Conservation (phyloP, 352 stramenopile species). For the Globisporangium ultimum region DNA sequence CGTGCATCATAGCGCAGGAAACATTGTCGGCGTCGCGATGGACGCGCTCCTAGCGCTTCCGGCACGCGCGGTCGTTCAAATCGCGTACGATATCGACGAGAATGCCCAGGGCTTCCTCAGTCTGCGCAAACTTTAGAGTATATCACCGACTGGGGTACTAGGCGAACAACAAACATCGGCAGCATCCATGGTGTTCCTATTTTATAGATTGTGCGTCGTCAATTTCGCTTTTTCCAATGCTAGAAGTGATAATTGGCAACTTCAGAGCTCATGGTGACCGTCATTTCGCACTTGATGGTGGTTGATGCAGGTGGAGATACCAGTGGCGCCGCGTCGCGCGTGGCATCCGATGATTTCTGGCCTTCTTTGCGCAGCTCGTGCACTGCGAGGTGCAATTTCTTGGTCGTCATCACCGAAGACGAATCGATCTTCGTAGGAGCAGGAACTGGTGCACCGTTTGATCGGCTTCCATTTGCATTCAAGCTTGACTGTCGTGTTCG, state of each 20-base stretch:
- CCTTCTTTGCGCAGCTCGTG: neutral
- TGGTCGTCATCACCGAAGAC: slow-evolving; percentile 3
- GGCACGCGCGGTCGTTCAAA: slow-evolving; percentile 33
- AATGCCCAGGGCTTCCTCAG: slow-evolving; percentile 71
- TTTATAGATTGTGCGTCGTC: no score
- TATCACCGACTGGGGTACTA: neutral
- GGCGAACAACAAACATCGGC: neutral
- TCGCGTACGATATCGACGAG: slow-evolving; percentile 69
- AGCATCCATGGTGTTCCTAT: no score
- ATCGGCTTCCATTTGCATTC: no score
- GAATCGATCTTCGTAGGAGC: no score
- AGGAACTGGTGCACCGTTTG: no score
- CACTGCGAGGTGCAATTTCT: slow-evolving; percentile 5
- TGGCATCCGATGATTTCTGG: slow-evolving; percentile 15
- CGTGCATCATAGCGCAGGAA: slow-evolving; percentile 56
- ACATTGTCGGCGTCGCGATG: slow-evolving; percentile 48
- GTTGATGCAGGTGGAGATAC: neutral
- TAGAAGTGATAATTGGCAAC: slow-evolving; percentile 6
- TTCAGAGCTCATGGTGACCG: neutral
- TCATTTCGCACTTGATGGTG: neutral
- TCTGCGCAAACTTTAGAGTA: slow-evolving; percentile 55
- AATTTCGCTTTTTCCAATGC: neutral
- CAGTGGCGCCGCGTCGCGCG: slow-evolving; percentile 9
- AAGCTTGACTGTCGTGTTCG: no score
- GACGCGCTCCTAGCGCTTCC: slow-evolving; percentile 59